Percentiles rank a stretch among this genome's conserved stretches.
Evolutionary conservation across 768 basidiomycete genomes (phyloP).

Genomic region (Clitopilus hobsonii): DNA sequence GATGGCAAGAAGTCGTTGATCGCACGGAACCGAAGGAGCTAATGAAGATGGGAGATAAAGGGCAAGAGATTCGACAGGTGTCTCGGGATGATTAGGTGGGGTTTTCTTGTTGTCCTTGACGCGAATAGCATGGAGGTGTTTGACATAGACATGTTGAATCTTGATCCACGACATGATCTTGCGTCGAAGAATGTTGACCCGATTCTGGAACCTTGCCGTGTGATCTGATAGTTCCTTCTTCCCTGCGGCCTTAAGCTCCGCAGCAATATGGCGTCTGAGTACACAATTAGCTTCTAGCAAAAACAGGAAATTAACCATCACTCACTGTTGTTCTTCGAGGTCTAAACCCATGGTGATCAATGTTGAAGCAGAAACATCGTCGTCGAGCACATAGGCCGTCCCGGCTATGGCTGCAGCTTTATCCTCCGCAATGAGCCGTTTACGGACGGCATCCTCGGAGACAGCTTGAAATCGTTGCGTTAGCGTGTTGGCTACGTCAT

Average conservation of each 20-base stretch:
- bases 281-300: neutral
- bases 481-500: neutral
- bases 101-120: neutral
- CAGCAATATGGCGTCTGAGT: neutral
- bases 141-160: slow-evolving; percentile 5
- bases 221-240: neutral
- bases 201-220: neutral
- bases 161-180: slow-evolving; percentile 2
- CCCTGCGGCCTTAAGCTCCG: neutral
- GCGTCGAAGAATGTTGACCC: neutral
- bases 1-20: neutral
- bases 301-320: neutral
- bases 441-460: slow-evolving; percentile 8
- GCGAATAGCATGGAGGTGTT: neutral
- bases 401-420: slow-evolving; percentile 2
- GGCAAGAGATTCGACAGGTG: neutral
- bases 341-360: slow-evolving; percentile 10
- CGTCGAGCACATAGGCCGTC: neutral
- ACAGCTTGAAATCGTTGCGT: slow-evolving; percentile 3
- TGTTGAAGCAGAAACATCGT: slow-evolving; percentile 2
- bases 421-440: slow-evolving; percentile 7
- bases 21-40: neutral
- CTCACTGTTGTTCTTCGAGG: slow-evolving; percentile 13
- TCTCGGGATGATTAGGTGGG: neutral
- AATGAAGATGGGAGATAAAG: slow-evolving; percentile 8